Evolutionary conservation across 2,329 filamentous ascomycete genomes (phyloP).

Genomic region (Cercospora canescens): DNA sequence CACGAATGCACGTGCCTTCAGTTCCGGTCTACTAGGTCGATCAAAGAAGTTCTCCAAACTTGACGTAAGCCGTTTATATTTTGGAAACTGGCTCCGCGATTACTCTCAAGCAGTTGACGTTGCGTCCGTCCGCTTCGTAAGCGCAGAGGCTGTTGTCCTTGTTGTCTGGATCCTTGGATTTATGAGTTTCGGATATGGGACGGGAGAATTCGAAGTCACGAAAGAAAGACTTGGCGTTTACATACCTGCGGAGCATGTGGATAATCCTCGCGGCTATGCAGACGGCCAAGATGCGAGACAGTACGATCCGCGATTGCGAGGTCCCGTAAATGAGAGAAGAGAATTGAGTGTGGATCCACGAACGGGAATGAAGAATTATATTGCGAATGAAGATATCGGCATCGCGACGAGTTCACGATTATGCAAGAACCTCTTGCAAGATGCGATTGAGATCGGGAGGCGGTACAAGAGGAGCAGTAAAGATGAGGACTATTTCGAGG

Average conservation of each 20-base stretch:
- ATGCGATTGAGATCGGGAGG: conserved; percentile 75
- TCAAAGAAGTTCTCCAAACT: conserved; percentile 83
- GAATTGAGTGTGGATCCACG: conserved; percentile 76
- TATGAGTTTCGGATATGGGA: conserved; percentile 81
- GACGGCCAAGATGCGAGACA: conserved; percentile 82
- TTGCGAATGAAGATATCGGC: conserved; percentile 75
- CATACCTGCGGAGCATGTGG: conserved; percentile 49
- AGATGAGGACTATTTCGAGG: conserved; percentile 79
- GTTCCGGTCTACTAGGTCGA: conserved; percentile 40
- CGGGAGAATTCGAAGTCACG: conserved; percentile 83
- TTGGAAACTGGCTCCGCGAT: conserved; percentile 92
- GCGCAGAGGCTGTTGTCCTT: conserved; percentile 85
- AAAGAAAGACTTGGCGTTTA: conserved; percentile 77
- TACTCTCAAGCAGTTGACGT: conserved; percentile 95
- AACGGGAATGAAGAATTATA: conserved; percentile 77
- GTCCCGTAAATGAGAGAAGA: conserved; percentile 67
- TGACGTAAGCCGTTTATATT: conserved; percentile 80
- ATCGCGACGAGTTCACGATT: conserved; percentile 82
- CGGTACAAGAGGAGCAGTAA: conserved; percentile 66
- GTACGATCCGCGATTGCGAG: conserved; percentile 79
- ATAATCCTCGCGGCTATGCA: conserved; percentile 75
- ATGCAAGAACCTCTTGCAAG: conserved; percentile 69
- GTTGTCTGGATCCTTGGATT: conserved; percentile 87
- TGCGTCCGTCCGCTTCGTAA: conserved; percentile 86
- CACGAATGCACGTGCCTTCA: conserved; percentile 58